phyloP scores from a whole-genome alignment of 2,329 filamentous ascomycete genomes.

The Fusarium sp. region DNA sequence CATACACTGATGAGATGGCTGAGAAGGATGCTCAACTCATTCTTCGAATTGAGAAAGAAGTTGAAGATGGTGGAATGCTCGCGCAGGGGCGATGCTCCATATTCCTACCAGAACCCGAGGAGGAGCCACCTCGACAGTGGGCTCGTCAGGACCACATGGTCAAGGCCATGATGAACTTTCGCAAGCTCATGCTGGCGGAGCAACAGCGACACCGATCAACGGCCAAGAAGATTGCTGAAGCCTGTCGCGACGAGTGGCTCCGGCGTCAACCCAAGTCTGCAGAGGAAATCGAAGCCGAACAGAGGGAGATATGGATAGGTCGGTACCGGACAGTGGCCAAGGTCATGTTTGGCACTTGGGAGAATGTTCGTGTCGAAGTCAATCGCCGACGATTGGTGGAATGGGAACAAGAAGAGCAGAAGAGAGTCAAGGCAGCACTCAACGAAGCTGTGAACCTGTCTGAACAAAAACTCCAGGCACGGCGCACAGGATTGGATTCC shows the following conservation, averaged over 20 bases:
- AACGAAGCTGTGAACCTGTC: conserved; percentile 80
- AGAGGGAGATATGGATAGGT: conserved; percentile 72
- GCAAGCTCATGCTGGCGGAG: conserved; percentile 82
- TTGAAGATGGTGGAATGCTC: conserved; percentile 79
- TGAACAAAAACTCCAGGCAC: conserved; percentile 74
- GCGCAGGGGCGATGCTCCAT: conserved; percentile 77
- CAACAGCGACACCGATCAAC: conserved; percentile 80
- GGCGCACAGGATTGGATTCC: conserved; percentile 66
- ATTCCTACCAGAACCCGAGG: conserved; percentile 77
- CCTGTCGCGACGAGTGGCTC: conserved; percentile 81
- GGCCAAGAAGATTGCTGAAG: conserved; percentile 84
- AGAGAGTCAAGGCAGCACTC: conserved; percentile 73
- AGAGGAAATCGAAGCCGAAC: conserved; percentile 86
- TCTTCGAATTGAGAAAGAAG: conserved; percentile 77
- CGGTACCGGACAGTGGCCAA: conserved; percentile 80
- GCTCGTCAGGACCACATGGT: conserved; percentile 89
- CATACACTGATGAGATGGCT: conserved; percentile 72
- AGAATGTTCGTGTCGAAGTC: conserved; percentile 71
- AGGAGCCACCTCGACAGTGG: conserved; percentile 83
- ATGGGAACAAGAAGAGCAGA: conserved; percentile 75
- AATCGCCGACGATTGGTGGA: conserved; percentile 70
- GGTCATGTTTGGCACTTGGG: conserved; percentile 69
- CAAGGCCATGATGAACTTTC: conserved; percentile 83
- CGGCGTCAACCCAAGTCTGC: conserved; percentile 78
- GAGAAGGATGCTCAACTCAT: conserved; percentile 77